Base-by-base conservation (phyloP, 208 protist species). In the Trichomonas vaginalis region DNA sequence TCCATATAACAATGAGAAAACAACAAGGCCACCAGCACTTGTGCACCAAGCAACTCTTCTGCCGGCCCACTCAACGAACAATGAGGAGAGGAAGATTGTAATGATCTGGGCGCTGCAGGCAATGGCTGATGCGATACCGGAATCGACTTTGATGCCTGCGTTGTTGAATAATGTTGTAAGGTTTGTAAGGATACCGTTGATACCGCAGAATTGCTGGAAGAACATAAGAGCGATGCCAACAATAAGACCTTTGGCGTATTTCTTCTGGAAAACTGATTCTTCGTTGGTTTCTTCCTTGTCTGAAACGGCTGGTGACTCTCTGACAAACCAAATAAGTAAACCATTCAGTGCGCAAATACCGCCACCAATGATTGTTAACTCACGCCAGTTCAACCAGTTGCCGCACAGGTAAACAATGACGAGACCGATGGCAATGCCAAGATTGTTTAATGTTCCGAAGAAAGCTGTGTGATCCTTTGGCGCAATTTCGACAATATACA, bases 181-280 rank as follows among this genome's bases (percentile, higher is more conserved):
- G 21, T 96, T 96, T 46, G 88, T 95, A 14, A 96, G 35, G 47
- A 96, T 92, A 15, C 9, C 95, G 35, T 96, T 96, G 37, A 96
- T 90, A 15, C 95, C 56, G 27, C 46, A 90, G 37, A 96, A 96
- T 21, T 96, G 95, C 47, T 96, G 95, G 49, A 96, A 86, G 27
- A 96, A n/a, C 95, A 96, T 96, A 0, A 96, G 21, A 32, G 21
- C 15, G 3, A 96, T 32, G 32, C 95, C 45, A 62, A 96, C 23
- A n/a, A 96, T 40, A 21, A 96, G 21, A 46, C 61, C 61, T 17
- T 51, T 48, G 12, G 45, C 27, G 37, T 51, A 92, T 39, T 51
- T 23, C 40, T 39, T 48, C 46, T 92, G 86, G 14, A 48, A 39
- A 6, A 92, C 27, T 47, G 3, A 10, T 32, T 88, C 82, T 35